Evolutionary conservation across 2,329 filamentous ascomycete species (phyloP).

Genomic region (Aureobasidium lini): DNA sequence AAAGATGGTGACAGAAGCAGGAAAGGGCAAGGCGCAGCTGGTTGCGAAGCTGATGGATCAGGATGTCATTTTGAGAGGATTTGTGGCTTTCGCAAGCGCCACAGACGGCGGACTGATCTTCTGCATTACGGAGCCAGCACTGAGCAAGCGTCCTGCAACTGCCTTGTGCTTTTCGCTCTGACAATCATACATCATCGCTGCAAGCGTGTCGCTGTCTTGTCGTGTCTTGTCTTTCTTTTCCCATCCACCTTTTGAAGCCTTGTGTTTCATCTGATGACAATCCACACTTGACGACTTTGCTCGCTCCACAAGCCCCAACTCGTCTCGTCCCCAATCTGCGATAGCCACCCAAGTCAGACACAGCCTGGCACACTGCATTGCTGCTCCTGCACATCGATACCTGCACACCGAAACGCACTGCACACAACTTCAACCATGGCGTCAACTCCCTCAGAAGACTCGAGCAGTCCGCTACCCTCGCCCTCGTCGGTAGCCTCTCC

Average conservation of each 20-base stretch:
- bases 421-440: neutral
- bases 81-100: too few relatives aligned
- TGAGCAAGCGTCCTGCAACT: too few relatives aligned
- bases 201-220: neutral
- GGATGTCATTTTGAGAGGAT: too few relatives aligned
- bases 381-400: neutral
- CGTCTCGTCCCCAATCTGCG: neutral
- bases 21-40: too few relatives aligned
- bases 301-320: neutral
- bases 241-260: neutral
- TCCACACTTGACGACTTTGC: neutral
- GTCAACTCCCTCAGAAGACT: constrained; percentile 5
- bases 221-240: neutral
- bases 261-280: neutral
- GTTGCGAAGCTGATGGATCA: too few relatives aligned
- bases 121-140: too few relatives aligned
- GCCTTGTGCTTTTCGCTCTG: neutral
- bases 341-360: neutral
- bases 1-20: too few relatives aligned
- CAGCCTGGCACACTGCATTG: neutral
- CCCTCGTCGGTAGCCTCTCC: constrained; percentile 5
- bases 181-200: neutral
- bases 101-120: too few relatives aligned
- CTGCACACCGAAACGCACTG: neutral
- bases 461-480: constrained; percentile 9